Percentiles rank a stretch among this genome's conserved stretches.
phyloP scores from a whole-genome alignment of 2,329 filamentous ascomycete species.

The Monilinia fructicola region DNA sequence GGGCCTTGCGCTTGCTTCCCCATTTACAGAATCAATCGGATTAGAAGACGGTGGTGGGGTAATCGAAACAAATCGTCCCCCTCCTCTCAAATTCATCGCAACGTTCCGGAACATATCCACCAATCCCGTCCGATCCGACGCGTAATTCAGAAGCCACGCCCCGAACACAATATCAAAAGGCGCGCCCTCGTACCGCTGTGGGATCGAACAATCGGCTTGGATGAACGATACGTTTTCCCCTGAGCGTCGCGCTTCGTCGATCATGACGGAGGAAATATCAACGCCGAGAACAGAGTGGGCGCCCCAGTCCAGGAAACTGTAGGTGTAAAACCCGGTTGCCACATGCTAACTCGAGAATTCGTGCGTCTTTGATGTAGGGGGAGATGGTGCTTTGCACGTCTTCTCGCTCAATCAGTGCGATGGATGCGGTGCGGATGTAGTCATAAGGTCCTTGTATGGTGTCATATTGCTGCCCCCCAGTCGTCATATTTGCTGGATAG shows the following conservation, averaged over 20 bases:
- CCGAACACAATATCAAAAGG: slow-evolving; percentile 43
- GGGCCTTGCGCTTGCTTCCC: slow-evolving; percentile 27
- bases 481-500: slow-evolving; percentile 26
- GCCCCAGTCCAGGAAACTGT: slow-evolving; percentile 41
- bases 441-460: slow-evolving; percentile 32
- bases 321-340: slow-evolving; percentile 43
- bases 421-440: slow-evolving; percentile 28
- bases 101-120: slow-evolving; percentile 43
- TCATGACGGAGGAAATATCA: slow-evolving; percentile 43
- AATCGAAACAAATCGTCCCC: slow-evolving; percentile 42
- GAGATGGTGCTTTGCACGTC: slow-evolving; percentile 28
- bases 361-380: slow-evolving; percentile 31
- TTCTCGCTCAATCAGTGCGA: slow-evolving; percentile 33
- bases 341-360: slow-evolving; percentile 44
- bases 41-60: slow-evolving; percentile 34
- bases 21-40: slow-evolving; percentile 30
- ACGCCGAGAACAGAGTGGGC: slow-evolving; percentile 41
- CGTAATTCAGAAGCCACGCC: slow-evolving; percentile 45
- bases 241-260: slow-evolving; percentile 34
- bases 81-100: slow-evolving; percentile 41
- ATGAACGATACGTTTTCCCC: slow-evolving; percentile 28
- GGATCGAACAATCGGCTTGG: slow-evolving; percentile 38
- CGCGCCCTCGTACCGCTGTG: slow-evolving; percentile 31
- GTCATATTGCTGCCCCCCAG: slow-evolving; percentile 29
- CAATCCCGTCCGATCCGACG: slow-evolving; percentile 36